Percentiles rank a stretch among this genome's conserved stretches.
phyloP scores from a whole-genome alignment of 2,329 filamentous ascomycete genomes.

The Pezicula neosporulosa region DNA sequence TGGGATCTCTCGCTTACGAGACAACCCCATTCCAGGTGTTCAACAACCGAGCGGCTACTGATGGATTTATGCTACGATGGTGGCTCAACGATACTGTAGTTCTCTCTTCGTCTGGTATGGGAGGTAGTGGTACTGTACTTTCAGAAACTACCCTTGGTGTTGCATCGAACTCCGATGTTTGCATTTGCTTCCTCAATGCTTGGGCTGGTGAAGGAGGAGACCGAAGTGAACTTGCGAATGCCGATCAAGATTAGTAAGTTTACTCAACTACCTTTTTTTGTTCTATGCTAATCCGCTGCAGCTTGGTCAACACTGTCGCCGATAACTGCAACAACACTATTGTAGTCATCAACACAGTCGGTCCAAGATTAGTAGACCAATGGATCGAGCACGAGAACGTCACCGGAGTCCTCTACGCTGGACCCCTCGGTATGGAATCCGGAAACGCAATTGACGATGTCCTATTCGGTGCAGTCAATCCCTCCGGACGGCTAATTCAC shows the following conservation, averaged over 20 bases:
- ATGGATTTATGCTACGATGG: constrained; percentile 33
- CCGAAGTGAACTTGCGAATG: constrained; percentile 13
- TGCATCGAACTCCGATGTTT: constrained; percentile 49
- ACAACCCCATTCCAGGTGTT: constrained; percentile 31
- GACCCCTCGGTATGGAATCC: constrained; percentile 75
- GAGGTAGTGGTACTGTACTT: constrained; percentile 39
- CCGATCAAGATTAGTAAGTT: neutral
- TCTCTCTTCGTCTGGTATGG: constrained; percentile 44
- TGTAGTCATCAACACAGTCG: constrained; percentile 60
- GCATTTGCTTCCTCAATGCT: constrained; percentile 63
- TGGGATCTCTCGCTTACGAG: constrained; percentile 46
- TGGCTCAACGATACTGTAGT: constrained; percentile 51
- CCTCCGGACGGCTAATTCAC: constrained; percentile 73
- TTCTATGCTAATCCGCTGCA: neutral
- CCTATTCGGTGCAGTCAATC: constrained; percentile 75
- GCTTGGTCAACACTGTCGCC: constrained; percentile 41
- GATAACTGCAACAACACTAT: constrained; percentile 53
- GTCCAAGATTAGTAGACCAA: constrained; percentile 68
- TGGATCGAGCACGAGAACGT: constrained; percentile 74
- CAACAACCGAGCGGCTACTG: neutral
- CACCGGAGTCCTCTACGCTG: constrained; percentile 77
- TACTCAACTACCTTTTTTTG: neutral
- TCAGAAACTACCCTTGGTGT: constrained; percentile 9
- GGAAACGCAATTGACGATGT: constrained; percentile 75
- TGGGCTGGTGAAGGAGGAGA: constrained; percentile 52